Evolutionary conservation across 192 early-diverging fungal species (phyloP).

Genomic region (Nowakowskiella sp.): DNA sequence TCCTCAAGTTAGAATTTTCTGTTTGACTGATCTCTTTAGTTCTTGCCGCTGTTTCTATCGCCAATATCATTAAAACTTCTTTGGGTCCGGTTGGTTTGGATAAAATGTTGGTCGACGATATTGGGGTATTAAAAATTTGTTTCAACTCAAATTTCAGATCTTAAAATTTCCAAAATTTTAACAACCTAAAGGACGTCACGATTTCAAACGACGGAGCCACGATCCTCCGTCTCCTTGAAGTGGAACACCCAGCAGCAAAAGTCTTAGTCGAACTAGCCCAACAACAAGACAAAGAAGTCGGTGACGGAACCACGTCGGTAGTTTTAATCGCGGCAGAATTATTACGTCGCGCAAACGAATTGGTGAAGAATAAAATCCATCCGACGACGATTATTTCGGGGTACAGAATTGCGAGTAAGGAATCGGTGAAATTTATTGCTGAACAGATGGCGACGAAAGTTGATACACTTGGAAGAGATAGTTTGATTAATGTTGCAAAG

Average conservation of each 20-base stretch:
- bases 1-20: constrained; percentile 10
- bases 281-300: constrained; percentile 99
- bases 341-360: constrained; percentile 88
- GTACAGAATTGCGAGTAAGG: constrained; percentile 91
- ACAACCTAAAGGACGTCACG: constrained; percentile 74
- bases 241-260: constrained; percentile 95
- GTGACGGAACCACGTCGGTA: constrained; percentile 98
- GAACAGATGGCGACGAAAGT: constrained; percentile 95
- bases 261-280: constrained; percentile 97
- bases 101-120: constrained; percentile 99
- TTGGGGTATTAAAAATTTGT: constrained; percentile 94
- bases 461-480: constrained; percentile 85
- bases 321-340: constrained; percentile 98
- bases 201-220: constrained; percentile 99
- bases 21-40: constrained; percentile 61
- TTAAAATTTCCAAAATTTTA: constrained; percentile 2
- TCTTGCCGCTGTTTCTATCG: constrained; percentile 87
- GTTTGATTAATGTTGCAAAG: constrained; percentile 93
- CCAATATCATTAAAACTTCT: constrained; percentile 98
- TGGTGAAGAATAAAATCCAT: constrained; percentile 98
- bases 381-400: constrained; percentile 98
- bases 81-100: constrained; percentile 98
- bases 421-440: constrained; percentile 95
- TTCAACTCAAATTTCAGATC: constrained; percentile 8
- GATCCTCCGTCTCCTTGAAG: constrained; percentile 92